A percentile compares a stretch with the other conserved stretches of the same genome.
Evolutionary conservation across 129 eudicot species (phyloP).

Genomic region (Pulicaria dysenterica): DNA sequence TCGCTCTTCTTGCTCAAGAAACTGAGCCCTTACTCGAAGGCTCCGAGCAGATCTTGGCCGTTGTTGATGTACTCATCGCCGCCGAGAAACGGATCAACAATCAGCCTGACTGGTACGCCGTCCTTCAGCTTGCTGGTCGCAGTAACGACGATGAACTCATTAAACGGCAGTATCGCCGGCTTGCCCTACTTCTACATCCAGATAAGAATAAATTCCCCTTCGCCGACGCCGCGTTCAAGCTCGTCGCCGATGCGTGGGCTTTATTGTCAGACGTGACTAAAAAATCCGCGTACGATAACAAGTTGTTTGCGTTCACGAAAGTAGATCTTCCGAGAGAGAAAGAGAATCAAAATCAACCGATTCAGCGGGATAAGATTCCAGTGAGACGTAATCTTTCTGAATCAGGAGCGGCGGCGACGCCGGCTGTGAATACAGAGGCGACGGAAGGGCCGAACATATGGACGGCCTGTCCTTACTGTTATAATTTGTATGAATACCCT

Average conservation of each 20-base stretch:
- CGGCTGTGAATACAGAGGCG: slow-evolving; percentile 5
- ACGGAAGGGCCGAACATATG: slow-evolving; percentile 45
- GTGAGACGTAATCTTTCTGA: slow-evolving; percentile 45
- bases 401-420: slow-evolving; percentile 18
- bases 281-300: slow-evolving; percentile 54
- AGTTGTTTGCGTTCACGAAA: slow-evolving; percentile 40
- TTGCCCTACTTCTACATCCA: slow-evolving; percentile 85
- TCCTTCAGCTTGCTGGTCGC: slow-evolving; percentile 61
- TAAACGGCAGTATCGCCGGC: slow-evolving; percentile 74
- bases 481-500: slow-evolving; percentile 67
- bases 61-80: slow-evolving; percentile 75
- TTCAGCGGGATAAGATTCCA: slow-evolving; percentile 49
- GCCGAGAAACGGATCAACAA: slow-evolving; percentile 59
- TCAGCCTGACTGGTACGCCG: slow-evolving; percentile 67
- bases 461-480: slow-evolving; percentile 92
- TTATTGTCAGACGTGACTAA: slow-evolving; percentile 51
- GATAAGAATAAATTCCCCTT: slow-evolving; percentile 71
- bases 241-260: slow-evolving; percentile 81
- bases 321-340: slow-evolving; percentile 47
- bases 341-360: slow-evolving; percentile 16
- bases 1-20: slow-evolving; percentile 85
- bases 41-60: slow-evolving; percentile 87
- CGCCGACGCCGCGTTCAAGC: slow-evolving; percentile 72
- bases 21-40: slow-evolving; percentile 87
- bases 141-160: slow-evolving; percentile 52